These are phyloP conservation scores for Mortierella sp. DNA, from an alignment of 371 early-diverging fungal genomes.

Conservation along the genomic window DNA sequence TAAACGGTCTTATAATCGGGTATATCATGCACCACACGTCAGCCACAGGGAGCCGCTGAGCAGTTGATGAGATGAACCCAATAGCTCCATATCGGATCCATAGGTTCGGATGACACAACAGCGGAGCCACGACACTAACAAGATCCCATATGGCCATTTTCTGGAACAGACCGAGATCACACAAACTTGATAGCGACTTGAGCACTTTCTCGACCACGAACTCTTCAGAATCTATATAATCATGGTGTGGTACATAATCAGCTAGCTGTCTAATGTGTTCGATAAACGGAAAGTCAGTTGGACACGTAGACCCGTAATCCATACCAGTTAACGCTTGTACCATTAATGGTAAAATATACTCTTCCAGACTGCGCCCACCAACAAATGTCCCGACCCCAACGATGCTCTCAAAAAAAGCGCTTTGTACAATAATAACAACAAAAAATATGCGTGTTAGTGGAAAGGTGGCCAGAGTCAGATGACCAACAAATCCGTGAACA, in stretches of 20 bases:
- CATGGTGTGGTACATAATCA: neutral
- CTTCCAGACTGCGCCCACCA: constrained; percentile 87
- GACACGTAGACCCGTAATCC: neutral
- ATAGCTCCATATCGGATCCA: constrained; percentile 88
- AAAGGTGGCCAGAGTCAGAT: neutral
- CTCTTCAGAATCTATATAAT: constrained; percentile 82
- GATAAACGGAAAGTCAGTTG: neutral
- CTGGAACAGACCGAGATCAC: constrained; percentile 87
- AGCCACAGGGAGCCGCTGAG: constrained; percentile 74
- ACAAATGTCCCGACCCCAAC: constrained; percentile 91
- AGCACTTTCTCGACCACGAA: constrained; percentile 93
- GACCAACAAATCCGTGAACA: neutral
- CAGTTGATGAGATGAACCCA: constrained; percentile 78
- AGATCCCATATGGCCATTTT: constrained; percentile 85
- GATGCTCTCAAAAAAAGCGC: constrained; percentile 92
- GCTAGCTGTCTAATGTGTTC: neutral
- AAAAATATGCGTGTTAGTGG: neutral
- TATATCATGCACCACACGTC: constrained; percentile 87
- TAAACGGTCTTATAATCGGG: constrained; percentile 79
- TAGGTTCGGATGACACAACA: constrained; percentile 86
- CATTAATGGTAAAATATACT: constrained; percentile 94
- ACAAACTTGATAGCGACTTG: constrained; percentile 82
- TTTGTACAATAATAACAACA: constrained; percentile 22
- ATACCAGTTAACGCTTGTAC: constrained; percentile 89
- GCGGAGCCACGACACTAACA: constrained; percentile 74